Percentiles rank a stretch among this genome's conserved stretches.
These are phyloP conservation scores for Misopates orontium DNA, from an alignment of 257 asterid genomes.

Conservation along the genomic window DNA sequence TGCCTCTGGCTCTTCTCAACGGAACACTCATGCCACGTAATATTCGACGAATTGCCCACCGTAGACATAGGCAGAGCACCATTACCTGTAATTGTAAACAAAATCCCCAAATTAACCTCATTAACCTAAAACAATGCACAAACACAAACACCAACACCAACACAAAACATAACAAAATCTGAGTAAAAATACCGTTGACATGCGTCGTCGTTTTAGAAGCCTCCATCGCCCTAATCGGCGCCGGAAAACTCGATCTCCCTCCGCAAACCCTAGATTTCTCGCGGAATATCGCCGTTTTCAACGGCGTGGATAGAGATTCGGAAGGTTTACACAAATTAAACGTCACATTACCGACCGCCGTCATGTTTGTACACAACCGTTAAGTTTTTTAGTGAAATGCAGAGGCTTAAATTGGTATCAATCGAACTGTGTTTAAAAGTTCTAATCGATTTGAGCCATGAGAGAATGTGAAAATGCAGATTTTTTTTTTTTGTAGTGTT, in stretches of 20 bases:
- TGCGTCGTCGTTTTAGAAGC: slow-evolving; percentile 49
- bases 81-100: slow-evolving; percentile 40
- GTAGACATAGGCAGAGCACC: slow-evolving; percentile 41
- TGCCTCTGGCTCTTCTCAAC: slow-evolving; percentile 52
- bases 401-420: no score
- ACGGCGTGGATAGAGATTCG: slow-evolving; percentile 27
- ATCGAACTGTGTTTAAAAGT: no score
- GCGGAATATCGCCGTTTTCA: slow-evolving; percentile 27
- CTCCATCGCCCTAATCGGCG: slow-evolving; percentile 70
- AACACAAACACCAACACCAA: no score
- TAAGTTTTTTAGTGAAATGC: no score
- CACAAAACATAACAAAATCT: neutral
- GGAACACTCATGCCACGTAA: slow-evolving; percentile 86
- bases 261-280: slow-evolving; percentile 30
- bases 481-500: no score
- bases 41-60: slow-evolving; percentile 74
- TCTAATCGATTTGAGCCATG: no score
- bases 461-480: no score
- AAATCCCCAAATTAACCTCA: neutral
- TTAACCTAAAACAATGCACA: no score
- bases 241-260: slow-evolving; percentile 45
- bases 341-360: slow-evolving; percentile 31
- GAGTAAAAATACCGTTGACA: slow-evolving; percentile 33
- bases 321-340: slow-evolving; percentile 22
- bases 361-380: slow-evolving; percentile 25